Evolutionary conservation across 306 rosid species (phyloP), one percentile per base, ranked within the genome.

Genomic region (Myrica gale): DNA sequence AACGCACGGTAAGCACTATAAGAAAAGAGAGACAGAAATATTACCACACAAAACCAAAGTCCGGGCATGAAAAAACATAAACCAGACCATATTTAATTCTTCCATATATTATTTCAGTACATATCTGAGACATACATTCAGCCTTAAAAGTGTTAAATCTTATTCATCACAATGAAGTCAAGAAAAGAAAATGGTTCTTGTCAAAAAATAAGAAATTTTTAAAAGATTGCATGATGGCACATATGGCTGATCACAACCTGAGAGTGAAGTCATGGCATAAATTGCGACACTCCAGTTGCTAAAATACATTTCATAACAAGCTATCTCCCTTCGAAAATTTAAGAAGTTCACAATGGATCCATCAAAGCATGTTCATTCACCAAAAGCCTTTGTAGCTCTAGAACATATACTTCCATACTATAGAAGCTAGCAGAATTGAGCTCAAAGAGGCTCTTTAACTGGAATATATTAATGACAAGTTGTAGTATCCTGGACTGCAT

Each of bases 1-100:
- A 82, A 53, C 10, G 70, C 82, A 37, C 85, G 80, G 26, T 78
- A 82, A 23, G 80, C 79, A 6, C 86, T 82, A 11, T 77, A 63
- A n/a, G 51, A 50, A 12, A 17, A 74, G 11, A 19, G 37, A 61
- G 60, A 20, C 60, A 68, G 73, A 57, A 56, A 20, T 51, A n/a
- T 43, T 41, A 74, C 76, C 70, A 21, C n/a, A 43, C 1, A 55
- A 43, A 46, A 26, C 41, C 75, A 69, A 10, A 58, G 21, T 23
- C 65, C 9, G 4, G 39, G 62, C 62, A 56, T 4, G 1, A 10
- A 21, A 57, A 57, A 21, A 1, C 5, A 58, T 58, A 21, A 9
- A 23, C 39, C 7, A 1, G 23, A 26, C 41, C 6, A 21, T 21
- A 58, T 23, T 21, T 32, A 58, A 23, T 20, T 20, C 65, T 9